phyloP scores from a whole-genome alignment of 2,329 filamentous ascomycete genomes.

The Trichoderma citrinoviride region DNA sequence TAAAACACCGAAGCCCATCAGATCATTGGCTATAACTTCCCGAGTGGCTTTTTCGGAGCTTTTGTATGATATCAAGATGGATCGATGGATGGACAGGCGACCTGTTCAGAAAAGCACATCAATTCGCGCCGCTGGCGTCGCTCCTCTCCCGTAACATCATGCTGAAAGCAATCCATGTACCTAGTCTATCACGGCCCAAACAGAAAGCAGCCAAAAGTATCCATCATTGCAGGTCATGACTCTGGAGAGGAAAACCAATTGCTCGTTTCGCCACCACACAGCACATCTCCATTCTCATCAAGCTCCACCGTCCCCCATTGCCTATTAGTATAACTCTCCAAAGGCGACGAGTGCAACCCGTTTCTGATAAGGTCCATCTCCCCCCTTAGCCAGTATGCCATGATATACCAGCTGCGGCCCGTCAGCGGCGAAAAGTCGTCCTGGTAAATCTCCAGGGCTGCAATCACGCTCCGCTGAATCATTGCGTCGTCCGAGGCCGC shows the following conservation, averaged over 20 bases:
- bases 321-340: constrained; percentile 2
- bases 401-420: constrained; percentile 15
- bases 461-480: constrained; percentile 15
- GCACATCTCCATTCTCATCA: constrained; percentile 4
- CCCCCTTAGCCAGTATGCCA: constrained; percentile 16
- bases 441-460: constrained; percentile 26
- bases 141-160: too few relatives aligned
- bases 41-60: background rate
- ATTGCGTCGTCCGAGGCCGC: constrained; percentile 31
- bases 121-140: background rate
- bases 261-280: background rate
- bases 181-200: background rate
- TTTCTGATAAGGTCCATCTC: constrained; percentile 10
- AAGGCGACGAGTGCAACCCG: background rate
- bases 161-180: background rate
- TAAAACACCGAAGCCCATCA: too few relatives aligned
- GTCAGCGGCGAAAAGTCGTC: constrained; percentile 23
- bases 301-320: constrained; percentile 13
- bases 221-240: background rate
- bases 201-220: background rate
- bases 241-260: background rate
- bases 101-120: too few relatives aligned
- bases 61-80: background rate
- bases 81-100: background rate
- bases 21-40: background rate